phyloP scores from a whole-genome alignment of 495 filamentous ascomycete species.

The Amorphotheca resinae region DNA sequence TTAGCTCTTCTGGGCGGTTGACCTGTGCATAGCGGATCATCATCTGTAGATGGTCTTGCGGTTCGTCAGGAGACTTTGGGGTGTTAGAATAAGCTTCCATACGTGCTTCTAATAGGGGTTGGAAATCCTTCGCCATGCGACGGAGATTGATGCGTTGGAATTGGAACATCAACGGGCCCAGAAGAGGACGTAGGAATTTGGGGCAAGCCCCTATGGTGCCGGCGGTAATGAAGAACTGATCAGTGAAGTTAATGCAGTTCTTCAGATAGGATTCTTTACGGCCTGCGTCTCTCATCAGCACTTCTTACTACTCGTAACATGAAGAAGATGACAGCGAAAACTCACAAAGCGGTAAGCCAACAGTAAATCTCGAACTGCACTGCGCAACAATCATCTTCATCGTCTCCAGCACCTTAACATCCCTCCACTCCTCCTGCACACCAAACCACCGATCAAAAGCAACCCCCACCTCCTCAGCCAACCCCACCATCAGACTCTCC shows the following conservation, averaged over 20 bases:
- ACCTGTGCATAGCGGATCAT: constrained; percentile 25
- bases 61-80: constrained; percentile 15
- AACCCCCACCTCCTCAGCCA: constrained; percentile 2
- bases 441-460: background rate
- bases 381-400: constrained; percentile 25
- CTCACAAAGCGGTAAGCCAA: constrained; percentile 29
- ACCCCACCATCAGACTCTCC: background rate
- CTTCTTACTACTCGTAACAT: background rate
- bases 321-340: background rate
- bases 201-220: constrained; percentile 21
- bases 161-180: constrained; percentile 13
- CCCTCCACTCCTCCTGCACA: background rate
- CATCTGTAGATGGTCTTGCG: constrained; percentile 26
- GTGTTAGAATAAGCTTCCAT: background rate
- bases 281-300: constrained; percentile 12
- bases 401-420: constrained; percentile 17
- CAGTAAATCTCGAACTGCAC: constrained; percentile 26
- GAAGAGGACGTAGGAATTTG: constrained; percentile 19
- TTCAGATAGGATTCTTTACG: constrained; percentile 21
- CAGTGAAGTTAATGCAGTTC: constrained; percentile 13
- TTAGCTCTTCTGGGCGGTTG: constrained; percentile 24
- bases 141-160: background rate
- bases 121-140: background rate
- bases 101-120: background rate
- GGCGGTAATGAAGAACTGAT: constrained; percentile 19